Base-by-base conservation (phyloP, 2,329 filamentous ascomycete species). In the Aspergillus ustus region DNA sequence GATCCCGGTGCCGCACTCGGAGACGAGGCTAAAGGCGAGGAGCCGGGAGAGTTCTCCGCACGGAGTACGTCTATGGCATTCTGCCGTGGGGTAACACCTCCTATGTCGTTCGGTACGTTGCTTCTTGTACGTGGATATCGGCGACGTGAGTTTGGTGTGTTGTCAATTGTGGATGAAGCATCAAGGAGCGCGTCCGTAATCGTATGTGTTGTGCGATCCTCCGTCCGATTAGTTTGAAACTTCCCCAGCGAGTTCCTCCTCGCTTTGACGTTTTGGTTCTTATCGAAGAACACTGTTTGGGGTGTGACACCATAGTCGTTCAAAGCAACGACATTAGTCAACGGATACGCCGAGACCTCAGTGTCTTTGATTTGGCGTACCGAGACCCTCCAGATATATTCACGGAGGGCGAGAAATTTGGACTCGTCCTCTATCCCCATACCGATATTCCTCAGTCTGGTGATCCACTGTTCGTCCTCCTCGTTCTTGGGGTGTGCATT, bases 401-500 rank as follows among this genome's bases (percentile, higher is more conserved):
- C 93, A 60, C 91, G 85, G 11, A 99, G 82, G 5, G 89, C 91
- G 40, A 98, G 81, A 2, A 99, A 80, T 75, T 99, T 98, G 72
- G 91, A 87, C 67, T 99, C 95, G 68, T 99, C 94, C 49, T 97
- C 93, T 1, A 83, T 72, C 1, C 84, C 81, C 81, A 99, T 87
- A 0, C 95, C 95, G 46, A 96, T 87, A 66, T 92, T 96, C 54
- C 91, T 87, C 52, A 99, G 79, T 66, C 92, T 90, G 15, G 86
- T 83, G n/a, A 99, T 81, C 93, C 95, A 98, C 67, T 93, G 87
- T 64, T 97, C 93, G 72, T 99, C 95, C 74, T 98, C 94, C 8
- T 96, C 93, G 67, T 93, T 97, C 72, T 88, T 93, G 0, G 85
- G 79, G 3, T 91, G 80, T 67, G 86, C 87, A 65, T 82, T 84